Conservation (phyloP, 352 stramenopile genomes). For the Phytophthora boehmeriae region DNA sequence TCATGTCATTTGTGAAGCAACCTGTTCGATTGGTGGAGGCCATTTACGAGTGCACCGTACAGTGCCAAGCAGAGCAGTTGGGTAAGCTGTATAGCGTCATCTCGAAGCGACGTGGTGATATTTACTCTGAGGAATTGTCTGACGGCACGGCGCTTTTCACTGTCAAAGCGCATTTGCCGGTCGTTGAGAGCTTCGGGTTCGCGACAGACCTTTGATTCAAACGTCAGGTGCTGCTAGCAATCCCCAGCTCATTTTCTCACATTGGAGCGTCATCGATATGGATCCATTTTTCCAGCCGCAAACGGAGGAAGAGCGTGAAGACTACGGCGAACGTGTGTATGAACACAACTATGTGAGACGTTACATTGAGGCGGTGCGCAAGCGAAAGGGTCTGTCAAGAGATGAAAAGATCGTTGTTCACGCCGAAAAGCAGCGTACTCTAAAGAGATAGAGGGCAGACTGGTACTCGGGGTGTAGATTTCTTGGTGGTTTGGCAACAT, state of each 20-base stretch:
- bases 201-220: constrained; percentile 93
- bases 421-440: constrained; percentile 96
- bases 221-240: constrained; percentile 96
- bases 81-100: constrained; percentile 95
- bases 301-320: constrained; percentile 95
- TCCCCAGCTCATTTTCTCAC: constrained; percentile 95
- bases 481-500: not conserved
- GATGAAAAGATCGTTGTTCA: constrained; percentile 96
- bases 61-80: constrained; percentile 90
- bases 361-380: constrained; percentile 94
- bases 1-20: constrained; percentile 81
- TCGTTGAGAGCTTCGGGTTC: constrained; percentile 95
- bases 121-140: constrained; percentile 86
- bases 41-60: constrained; percentile 90
- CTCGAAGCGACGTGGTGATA: constrained; percentile 91
- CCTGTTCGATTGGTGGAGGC: constrained; percentile 92
- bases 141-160: constrained; percentile 95
- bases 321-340: constrained; percentile 92
- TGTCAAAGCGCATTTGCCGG: constrained; percentile 93
- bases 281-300: constrained; percentile 97
- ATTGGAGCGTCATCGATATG: constrained; percentile 94
- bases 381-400: constrained; percentile 93
- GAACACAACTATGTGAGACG: constrained; percentile 94
- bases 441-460: constrained; percentile 80
- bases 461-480: not conserved